Conservation (phyloP, 1,284 basidiomycete species). For the Erythrobasidium hasegawianum region DNA sequence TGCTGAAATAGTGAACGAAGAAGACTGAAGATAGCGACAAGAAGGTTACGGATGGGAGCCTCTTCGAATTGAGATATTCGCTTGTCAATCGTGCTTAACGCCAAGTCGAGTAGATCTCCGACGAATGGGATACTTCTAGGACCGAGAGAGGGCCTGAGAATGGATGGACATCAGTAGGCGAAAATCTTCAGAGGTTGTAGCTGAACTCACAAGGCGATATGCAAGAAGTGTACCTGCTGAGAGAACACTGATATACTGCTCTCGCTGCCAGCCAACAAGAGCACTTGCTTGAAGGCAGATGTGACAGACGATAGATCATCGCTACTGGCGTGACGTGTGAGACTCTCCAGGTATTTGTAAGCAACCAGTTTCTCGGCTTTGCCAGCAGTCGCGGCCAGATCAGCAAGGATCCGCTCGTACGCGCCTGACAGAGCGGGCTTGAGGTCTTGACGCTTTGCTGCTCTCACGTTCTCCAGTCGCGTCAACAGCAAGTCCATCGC, state of each 20-base stretch:
- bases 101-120: constrained; percentile 63
- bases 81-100: constrained; percentile 56
- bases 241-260: not conserved
- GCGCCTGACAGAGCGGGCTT: not conserved
- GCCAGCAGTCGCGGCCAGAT: not conserved
- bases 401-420: not conserved
- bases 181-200: constrained; percentile 3
- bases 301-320: not conserved
- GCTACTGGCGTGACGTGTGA: not conserved
- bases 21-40: constrained; percentile 35
- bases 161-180: not conserved
- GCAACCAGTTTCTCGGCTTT: not conserved
- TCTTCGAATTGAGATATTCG: constrained; percentile 48
- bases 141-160: constrained; percentile 64
- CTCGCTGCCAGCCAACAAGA: not conserved
- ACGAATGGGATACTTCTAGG: constrained; percentile 80
- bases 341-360: not conserved
- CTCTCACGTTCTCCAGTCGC: not conserved
- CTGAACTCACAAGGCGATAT: constrained; percentile 37
- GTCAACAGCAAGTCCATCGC: not conserved
- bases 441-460: not conserved
- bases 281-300: not conserved
- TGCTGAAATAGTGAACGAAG: constrained; percentile 46
- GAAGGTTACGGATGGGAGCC: constrained; percentile 15
- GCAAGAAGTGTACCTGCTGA: constrained; percentile 3